Evolutionary conservation across 139 green algal genomes (phyloP).

Genomic region (Astrephomene gubernaculifera): DNA sequence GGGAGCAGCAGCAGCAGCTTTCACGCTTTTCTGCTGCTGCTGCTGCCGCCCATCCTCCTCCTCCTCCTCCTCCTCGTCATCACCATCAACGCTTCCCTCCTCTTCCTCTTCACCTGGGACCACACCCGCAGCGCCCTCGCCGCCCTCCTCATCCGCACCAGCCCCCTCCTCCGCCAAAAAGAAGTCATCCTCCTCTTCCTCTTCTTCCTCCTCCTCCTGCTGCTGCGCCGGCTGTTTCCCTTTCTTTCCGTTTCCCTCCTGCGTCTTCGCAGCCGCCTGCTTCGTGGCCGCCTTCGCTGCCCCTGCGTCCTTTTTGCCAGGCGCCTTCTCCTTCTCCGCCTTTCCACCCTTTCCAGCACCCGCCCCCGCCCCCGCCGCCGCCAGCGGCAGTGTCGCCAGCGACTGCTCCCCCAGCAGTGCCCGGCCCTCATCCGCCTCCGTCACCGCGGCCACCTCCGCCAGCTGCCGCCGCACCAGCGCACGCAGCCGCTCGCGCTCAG

Average conservation of each 20-base stretch:
- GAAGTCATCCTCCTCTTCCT: slow-evolving; percentile 1
- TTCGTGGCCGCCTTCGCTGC: neutral
- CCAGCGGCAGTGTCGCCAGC: neutral
- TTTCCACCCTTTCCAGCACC: neutral
- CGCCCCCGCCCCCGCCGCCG: neutral
- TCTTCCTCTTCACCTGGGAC: slow-evolving; percentile 27
- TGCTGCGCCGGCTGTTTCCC: too few species aligned
- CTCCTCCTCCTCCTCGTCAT: too few species aligned
- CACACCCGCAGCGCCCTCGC: too few species aligned
- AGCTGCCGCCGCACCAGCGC: slow-evolving; percentile 58
- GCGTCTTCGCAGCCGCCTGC: too few species aligned
- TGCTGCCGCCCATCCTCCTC: too few species aligned
- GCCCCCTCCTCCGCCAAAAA: neutral
- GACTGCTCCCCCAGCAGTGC: slow-evolving; percentile 22
- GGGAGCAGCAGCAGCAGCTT: neutral
- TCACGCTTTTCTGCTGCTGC: too few species aligned
- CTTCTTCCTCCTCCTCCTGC: neutral
- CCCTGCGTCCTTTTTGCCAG: neutral
- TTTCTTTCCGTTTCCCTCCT: too few species aligned
- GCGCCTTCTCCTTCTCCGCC: neutral
- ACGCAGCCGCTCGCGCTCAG: slow-evolving; percentile 20
- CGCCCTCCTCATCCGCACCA: slow-evolving; percentile 1
- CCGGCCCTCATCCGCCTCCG: slow-evolving; percentile 82
- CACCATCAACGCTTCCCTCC: neutral
- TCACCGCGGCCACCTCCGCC: slow-evolving; percentile 67